phyloP scores from a whole-genome alignment of 169 alveolate species.

The Plasmodium cynomolgi region DNA sequence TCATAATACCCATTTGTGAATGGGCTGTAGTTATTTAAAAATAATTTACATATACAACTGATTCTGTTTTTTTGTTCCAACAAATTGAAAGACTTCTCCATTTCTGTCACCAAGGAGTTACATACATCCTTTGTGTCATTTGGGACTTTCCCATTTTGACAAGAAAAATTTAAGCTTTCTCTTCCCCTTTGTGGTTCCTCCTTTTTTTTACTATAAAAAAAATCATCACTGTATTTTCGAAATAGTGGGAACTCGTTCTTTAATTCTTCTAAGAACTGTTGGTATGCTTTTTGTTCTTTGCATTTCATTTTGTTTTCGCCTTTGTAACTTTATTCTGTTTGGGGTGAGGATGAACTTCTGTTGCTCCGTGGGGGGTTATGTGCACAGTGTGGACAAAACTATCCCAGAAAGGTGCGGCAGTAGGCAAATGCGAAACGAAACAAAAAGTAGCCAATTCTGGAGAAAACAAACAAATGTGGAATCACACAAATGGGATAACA shows the following conservation, averaged over 20 bases:
- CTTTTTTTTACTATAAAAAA: conserved; percentile 36
- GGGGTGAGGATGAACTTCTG: not conserved
- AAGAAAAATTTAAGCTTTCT: not conserved
- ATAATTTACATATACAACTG: conserved; percentile 26
- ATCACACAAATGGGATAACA: not conserved
- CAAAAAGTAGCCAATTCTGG: not conserved
- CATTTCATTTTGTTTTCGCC: conserved; percentile 39
- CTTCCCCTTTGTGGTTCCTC: not conserved
- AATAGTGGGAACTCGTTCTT: conserved; percentile 60
- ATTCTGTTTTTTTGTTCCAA: conserved; percentile 42
- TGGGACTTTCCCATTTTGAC: not conserved
- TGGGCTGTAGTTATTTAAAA: conserved; percentile 26
- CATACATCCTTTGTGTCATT: conserved; percentile 11
- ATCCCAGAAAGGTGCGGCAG: not conserved
- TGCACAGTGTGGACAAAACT: not conserved
- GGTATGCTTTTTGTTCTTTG: conserved; percentile 27
- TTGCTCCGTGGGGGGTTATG: not conserved
- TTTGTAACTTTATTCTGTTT: not conserved
- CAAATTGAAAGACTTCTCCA: conserved; percentile 23
- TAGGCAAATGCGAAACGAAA: not conserved
- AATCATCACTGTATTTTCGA: conserved; percentile 29
- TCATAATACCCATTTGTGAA: conserved; percentile 46
- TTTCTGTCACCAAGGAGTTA: conserved; percentile 30
- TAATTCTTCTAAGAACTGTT: conserved; percentile 33
- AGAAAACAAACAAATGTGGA: not conserved